Evolutionary conservation across 2,329 filamentous ascomycete genomes (phyloP), one percentile per base, ranked within the genome.

Genomic region (Zymoseptoria pseudotritici): DNA sequence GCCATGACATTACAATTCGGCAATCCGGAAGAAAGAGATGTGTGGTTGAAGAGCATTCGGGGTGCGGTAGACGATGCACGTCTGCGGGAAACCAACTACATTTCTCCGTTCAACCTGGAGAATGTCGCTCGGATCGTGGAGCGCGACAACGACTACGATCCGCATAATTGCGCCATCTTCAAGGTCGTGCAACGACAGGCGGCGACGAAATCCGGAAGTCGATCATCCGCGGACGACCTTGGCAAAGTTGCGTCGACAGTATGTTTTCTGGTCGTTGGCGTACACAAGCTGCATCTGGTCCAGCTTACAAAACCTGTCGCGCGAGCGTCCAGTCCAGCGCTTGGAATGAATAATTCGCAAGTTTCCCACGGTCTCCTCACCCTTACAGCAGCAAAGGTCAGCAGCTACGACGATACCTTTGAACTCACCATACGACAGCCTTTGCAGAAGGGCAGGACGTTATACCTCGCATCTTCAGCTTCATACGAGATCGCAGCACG

Each of bases 251-350:
- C 81, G 49, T 84, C 85, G 9, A 84, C 82, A 9, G 82, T 87
- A 22, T 88, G 83, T 72, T 88, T 88, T 69, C 78, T 90, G 63
- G 86, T 83, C 6, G 80, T 90, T 69, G 87, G 87, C 20, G 79
- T 86, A 31, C 85, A 89, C 75, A 87, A 86, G 70, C 75, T 89
- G 36, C 86, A 89, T 73, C 68, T 90, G 54, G 80, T 90, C 53
- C 85, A 86, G n/a, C 70, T 87, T 31, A 80, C 84, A 50, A 87
- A 85, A 65, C 75, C 79, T 20, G 77, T 68, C 7, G 80, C 79
- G 65, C 78, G 82, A 63, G 75, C 78, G 24, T 82, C 83, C 17
- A 82, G 78, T 64, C 80, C 80, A 24, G 83, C 82, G 11, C 70
- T 85, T 55, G 60, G 63, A 19, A 75, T 69, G 46, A 72, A 81